Percentiles rank a stretch among this genome's conserved stretches.
Evolutionary conservation across 331 rosid species (phyloP).

Genomic region (Dryas integrifolia): DNA sequence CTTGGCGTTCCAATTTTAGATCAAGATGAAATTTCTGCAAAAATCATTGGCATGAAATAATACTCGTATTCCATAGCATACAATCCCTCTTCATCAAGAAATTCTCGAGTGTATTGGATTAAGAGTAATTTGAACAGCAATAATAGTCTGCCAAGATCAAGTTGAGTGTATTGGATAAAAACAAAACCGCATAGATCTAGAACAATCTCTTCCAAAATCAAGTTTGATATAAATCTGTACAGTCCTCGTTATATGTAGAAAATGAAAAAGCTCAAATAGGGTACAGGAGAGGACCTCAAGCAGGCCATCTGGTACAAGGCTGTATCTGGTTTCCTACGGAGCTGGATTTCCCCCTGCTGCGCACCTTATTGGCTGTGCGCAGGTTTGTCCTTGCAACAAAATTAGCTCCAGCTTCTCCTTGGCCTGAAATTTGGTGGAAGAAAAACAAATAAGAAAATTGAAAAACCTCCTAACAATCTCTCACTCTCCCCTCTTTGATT

Average conservation of each 20-base stretch:
- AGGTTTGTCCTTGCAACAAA: conserved; percentile 32
- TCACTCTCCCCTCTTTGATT: conserved; percentile 18
- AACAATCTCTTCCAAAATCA: conserved; percentile 31
- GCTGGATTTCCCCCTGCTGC: conserved; percentile 17
- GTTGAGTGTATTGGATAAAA: not conserved
- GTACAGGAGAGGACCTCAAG: conserved; percentile 36
- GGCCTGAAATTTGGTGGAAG: conserved; percentile 69
- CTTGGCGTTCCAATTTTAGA: too few relatives aligned
- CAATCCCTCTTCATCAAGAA: not conserved
- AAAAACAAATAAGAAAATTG: conserved; percentile 27
- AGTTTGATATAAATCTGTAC: conserved; percentile 47
- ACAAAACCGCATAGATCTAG: conserved; percentile 32
- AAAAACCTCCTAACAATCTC: conserved; percentile 19
- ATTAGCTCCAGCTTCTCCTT: conserved; percentile 67
- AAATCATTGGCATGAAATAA: not conserved
- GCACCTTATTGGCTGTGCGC: conserved; percentile 16
- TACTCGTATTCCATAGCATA: not conserved
- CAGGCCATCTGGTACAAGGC: conserved; percentile 31
- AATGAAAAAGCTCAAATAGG: conserved; percentile 22
- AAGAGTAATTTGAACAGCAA: not conserved
- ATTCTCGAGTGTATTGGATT: not conserved
- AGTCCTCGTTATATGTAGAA: conserved; percentile 33
- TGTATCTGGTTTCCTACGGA: conserved; percentile 32
- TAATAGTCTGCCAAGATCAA: not conserved
- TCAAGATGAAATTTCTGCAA: not conserved